Evolutionary conservation across 495 filamentous ascomycete species (phyloP), one percentile per base, ranked within the genome.

Genomic region (Daldinia concentrica): DNA sequence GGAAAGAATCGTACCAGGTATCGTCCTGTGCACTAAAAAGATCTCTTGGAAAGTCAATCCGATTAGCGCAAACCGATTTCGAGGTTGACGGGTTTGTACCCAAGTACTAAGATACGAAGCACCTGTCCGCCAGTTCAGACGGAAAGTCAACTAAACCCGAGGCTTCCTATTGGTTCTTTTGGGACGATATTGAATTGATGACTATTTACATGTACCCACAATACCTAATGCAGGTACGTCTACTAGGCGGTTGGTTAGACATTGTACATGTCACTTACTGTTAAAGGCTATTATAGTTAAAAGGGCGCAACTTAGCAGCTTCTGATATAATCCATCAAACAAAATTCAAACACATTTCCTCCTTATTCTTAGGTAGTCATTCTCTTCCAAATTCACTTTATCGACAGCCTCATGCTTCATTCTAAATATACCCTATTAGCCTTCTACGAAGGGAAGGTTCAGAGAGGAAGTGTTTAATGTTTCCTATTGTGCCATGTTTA

Each of bases 151-250:
- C 64, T 9, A 54, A 8, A 63, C 39, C 58, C 69, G 52, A n/a
- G 24, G 37, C 52, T 72, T 72, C 69, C 69, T 68, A 72, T 72
- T 72, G 69, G 69, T 11, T 48, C 19, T 54, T 43, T 56, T 39
- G 2, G 41, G 17, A 19, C 41, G 3, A 19, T 45, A 45, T 22
- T 8, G 8, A 57, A 50, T 64, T 27, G 19, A 26, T 3, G 15
- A 26, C 22, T 9, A 32, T 2, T 0, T 56, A 56, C 52, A 17
- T 54, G 43, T 50, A 3, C 43, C 50, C 24, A 27, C 6, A 56
- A 15, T 19, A 11, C n/a, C 15, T 36, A 36, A 56, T 32, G 29
- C 29, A 56, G 50, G 14, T 52, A 29, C 50, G 11, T 52, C 7
- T 9, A 1, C n/a, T 45, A 22, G n/a, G 17, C 37, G 41, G 41